Conservation (phyloP, 2,329 filamentous ascomycete genomes). For the Neofusicoccum sp. region DNA sequence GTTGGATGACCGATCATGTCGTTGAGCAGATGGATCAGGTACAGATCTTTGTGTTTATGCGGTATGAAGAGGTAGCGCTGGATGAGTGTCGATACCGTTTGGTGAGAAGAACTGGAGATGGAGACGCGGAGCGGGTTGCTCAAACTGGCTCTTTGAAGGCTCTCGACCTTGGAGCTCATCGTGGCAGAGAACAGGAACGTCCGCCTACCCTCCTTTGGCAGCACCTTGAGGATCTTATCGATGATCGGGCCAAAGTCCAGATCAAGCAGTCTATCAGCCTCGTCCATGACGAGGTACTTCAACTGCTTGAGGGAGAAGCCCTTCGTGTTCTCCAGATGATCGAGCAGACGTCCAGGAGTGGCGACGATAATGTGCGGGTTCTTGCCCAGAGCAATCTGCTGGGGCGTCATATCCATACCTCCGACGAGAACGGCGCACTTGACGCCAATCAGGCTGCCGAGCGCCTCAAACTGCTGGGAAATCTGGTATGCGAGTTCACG, state of each 20-base stretch:
- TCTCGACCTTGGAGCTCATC: slow-evolving; percentile 91
- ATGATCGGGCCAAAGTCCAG: slow-evolving; percentile 91
- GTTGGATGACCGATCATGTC: slow-evolving; percentile 81
- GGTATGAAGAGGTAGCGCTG: slow-evolving; percentile 87
- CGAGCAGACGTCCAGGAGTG: slow-evolving; percentile 82
- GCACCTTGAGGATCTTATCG: slow-evolving; percentile 87
- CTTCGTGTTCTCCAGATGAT: slow-evolving; percentile 95
- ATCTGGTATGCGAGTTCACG: slow-evolving; percentile 93
- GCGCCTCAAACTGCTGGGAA: slow-evolving; percentile 78
- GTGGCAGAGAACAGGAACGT: slow-evolving; percentile 95
- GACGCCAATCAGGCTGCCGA: slow-evolving; percentile 85
- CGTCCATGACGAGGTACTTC: slow-evolving; percentile 91
- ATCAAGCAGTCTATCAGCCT: slow-evolving; percentile 87
- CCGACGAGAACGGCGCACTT: slow-evolving; percentile 84
- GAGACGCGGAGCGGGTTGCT: slow-evolving; percentile 80
- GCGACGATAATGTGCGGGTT: slow-evolving; percentile 93
- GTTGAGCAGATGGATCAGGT: slow-evolving; percentile 81
- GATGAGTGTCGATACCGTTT: slow-evolving; percentile 84
- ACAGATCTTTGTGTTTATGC: slow-evolving; percentile 82
- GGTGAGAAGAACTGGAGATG: slow-evolving; percentile 79
- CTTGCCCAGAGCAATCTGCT: slow-evolving; percentile 89
- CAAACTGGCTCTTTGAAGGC: slow-evolving; percentile 82
- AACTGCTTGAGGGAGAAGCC: slow-evolving; percentile 81
- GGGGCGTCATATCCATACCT: slow-evolving; percentile 92
- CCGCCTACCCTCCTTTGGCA: slow-evolving; percentile 60